These are phyloP conservation scores for Chaetomium sp. DNA, from an alignment of 2,329 filamentous ascomycete species.

Conservation along the genomic window DNA sequence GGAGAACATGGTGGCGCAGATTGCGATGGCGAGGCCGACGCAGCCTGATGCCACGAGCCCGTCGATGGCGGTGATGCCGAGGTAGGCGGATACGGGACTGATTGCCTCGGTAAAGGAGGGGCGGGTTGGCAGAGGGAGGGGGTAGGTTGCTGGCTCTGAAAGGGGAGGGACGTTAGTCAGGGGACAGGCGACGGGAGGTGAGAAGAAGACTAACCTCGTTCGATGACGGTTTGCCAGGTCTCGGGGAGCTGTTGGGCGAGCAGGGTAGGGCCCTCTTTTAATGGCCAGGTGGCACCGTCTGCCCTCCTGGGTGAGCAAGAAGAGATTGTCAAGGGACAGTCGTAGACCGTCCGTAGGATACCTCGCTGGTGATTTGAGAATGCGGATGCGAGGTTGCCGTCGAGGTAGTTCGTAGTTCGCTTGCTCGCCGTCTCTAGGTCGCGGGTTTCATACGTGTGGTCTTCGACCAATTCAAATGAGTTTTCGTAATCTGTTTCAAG, in stretches of 20 bases:
- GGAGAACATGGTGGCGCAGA: conserved; percentile 28
- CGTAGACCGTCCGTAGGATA: conserved; percentile 28
- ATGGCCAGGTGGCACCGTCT: neutral
- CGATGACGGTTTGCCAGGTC: conserved; percentile 32
- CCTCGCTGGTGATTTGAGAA: conserved; percentile 17
- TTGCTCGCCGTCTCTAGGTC: conserved; percentile 22
- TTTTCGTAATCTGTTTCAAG: conserved; percentile 28
- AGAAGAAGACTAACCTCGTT: conserved; percentile 19
- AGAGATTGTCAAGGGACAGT: conserved; percentile 31
- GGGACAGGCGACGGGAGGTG: neutral
- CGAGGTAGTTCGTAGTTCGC: conserved; percentile 18
- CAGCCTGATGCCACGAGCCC: conserved; percentile 30
- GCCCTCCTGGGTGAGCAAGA: neutral
- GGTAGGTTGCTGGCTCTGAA: conserved; percentile 22
- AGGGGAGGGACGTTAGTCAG: neutral
- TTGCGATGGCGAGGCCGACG: conserved; percentile 30
- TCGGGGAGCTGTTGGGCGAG: conserved; percentile 24
- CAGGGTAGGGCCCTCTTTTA: conserved; percentile 17
- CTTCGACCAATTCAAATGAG: conserved; percentile 31
- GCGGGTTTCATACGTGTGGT: conserved; percentile 12
- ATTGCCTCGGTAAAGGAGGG: conserved; percentile 28
- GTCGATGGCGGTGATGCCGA: conserved; percentile 31
- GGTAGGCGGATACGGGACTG: conserved; percentile 27
- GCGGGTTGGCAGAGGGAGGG: conserved; percentile 22
- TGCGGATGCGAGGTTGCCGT: conserved; percentile 21